Base-by-base conservation (phyloP, 352 stramenopile species). In the Aphanomyces invadans region DNA sequence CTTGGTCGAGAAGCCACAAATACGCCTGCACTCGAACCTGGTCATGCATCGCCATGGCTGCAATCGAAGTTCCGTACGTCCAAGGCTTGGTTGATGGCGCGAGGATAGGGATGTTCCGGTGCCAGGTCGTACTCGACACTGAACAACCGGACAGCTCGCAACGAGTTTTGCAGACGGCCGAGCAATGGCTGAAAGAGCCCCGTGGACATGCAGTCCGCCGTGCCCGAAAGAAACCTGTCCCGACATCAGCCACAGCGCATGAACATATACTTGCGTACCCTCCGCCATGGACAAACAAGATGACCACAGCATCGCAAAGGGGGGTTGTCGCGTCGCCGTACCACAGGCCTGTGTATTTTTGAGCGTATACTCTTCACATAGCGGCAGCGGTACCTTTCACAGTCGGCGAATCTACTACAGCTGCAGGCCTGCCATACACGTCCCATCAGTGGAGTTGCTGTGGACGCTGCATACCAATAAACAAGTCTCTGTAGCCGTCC, bases 81-180 rank as follows among this genome's bases (percentile, higher is more conserved):
- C 19, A 54, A 31, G 26, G 60, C 33, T 56, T 67, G 60, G 7
- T 67, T 15, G 28, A 45, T 19, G 17, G 25, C 19, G 3, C 25
- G 39, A 19, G 60, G 60, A 26, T 67, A 67, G 15, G 12, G 17
- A 26, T 21, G 12, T 29, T 67, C 10, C 17, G 60, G 60, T 3
- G 60, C 49, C 1, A 67, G 49, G 39, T 67, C 60, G 32, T 67
- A 67, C 29, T 57, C 38, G 21, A 67, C 33, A 25, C 60, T 67
- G 32, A 67, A 67, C 9, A 57, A 23, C 11, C 60, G 60, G 2
- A 49, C 49, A 2, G n/a, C 17, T 15, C 10, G 12, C 9, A 17
- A 19, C 7, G 11, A 7, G 7, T 33, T 3, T 21, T 32, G 7
- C 9, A 67, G 49, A 1, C 23, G 7, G 11, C 11, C 4, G 12